Evolutionary conservation across 1,284 basidiomycete species (phyloP).

Genomic region (Microbotryum scabiosae): DNA sequence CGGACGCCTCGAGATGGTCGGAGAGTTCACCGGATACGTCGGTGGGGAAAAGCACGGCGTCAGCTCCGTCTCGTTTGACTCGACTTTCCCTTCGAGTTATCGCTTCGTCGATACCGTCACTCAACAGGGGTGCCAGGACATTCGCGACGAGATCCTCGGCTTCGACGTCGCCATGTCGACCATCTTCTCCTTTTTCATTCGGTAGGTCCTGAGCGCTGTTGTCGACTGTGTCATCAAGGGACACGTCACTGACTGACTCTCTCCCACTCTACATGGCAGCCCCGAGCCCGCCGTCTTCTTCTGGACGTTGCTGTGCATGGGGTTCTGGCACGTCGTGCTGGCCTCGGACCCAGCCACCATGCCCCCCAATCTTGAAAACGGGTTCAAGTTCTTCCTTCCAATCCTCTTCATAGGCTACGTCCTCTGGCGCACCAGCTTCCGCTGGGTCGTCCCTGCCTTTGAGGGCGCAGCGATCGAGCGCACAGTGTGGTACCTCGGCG

Average conservation of each 20-base stretch:
- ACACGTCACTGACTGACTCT: background rate
- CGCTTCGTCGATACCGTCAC: slow-evolving; percentile 44
- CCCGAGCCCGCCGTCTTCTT: slow-evolving; percentile 27
- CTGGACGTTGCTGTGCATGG: slow-evolving; percentile 59
- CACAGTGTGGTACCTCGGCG: slow-evolving; percentile 61
- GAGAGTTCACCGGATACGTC: slow-evolving; percentile 62
- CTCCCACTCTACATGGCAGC: background rate
- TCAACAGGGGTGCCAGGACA: slow-evolving; percentile 55
- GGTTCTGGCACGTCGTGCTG: slow-evolving; percentile 75
- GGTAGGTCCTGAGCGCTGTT: slow-evolving; percentile 33
- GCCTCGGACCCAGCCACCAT: slow-evolving; percentile 65
- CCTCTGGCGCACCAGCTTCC: slow-evolving; percentile 67
- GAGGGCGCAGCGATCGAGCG: slow-evolving; percentile 60
- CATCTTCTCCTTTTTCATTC: slow-evolving; percentile 61
- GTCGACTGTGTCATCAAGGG: slow-evolving; percentile 6
- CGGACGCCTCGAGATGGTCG: slow-evolving; percentile 57
- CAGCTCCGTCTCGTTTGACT: slow-evolving; percentile 61
- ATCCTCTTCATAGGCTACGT: slow-evolving; percentile 67
- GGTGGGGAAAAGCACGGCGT: slow-evolving; percentile 57
- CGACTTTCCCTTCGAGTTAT: slow-evolving; percentile 60
- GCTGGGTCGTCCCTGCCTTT: slow-evolving; percentile 67
- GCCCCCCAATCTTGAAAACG: slow-evolving; percentile 53
- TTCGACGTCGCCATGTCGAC: slow-evolving; percentile 61
- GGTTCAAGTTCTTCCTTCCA: slow-evolving; percentile 69
- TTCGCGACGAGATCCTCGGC: slow-evolving; percentile 56